A percentile compares a stretch with the other conserved stretches of the same genome.
These are phyloP conservation scores for Chloris gayana DNA, from an alignment of 176 grass and related monocot genomes.

Conservation along the genomic window DNA sequence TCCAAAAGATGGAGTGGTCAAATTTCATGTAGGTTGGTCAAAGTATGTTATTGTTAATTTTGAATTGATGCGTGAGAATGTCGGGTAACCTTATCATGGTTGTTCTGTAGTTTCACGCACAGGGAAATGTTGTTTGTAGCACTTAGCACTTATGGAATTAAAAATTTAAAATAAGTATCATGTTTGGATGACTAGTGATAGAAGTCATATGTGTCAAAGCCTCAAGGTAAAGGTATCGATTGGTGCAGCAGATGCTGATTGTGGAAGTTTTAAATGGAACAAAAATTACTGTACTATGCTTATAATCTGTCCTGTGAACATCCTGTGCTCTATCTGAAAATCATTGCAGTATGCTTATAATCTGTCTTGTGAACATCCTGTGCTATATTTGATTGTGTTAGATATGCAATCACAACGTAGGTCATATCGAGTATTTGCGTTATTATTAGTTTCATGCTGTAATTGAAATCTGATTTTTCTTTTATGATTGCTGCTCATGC, in stretches of 20 bases:
- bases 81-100: neutral
- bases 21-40: neutral
- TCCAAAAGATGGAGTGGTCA: neutral
- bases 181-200: constrained; percentile 15
- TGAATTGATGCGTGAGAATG: neutral
- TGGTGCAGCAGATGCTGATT: neutral
- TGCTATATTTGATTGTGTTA: neutral
- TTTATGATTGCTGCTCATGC: constrained; percentile 9
- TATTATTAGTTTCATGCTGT: neutral
- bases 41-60: neutral
- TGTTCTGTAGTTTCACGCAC: neutral
- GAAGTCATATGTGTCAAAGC: neutral
- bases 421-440: neutral
- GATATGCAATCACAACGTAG: neutral
- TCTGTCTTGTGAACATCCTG: neutral
- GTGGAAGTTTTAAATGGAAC: constrained; percentile 8
- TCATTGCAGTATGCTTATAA: neutral
- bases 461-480: neutral
- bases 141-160: constrained; percentile 7
- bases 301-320: neutral
- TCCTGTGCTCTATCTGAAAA: neutral
- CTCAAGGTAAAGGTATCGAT: neutral
- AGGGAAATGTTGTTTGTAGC: neutral
- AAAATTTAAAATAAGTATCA: constrained; percentile 1
- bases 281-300: too few species aligned